Conservation (phyloP, 192 early-diverging fungal genomes). For the Allomyces javanicus region DNA sequence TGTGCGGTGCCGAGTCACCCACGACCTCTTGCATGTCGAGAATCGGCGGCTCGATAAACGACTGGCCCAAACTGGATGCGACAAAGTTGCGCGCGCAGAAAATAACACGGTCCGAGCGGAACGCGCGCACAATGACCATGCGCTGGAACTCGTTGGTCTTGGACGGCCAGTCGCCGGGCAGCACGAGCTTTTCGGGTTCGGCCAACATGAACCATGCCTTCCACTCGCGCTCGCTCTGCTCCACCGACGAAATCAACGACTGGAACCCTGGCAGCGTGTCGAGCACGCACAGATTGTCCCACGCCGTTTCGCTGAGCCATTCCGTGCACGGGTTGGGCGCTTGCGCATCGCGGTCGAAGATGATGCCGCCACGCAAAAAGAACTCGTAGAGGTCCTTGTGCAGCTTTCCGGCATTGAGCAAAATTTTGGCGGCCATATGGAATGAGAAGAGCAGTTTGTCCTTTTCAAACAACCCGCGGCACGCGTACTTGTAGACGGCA, state of each 20-base stretch:
- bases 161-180: conserved; percentile 13
- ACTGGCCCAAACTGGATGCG: conserved; percentile 41
- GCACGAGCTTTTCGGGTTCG: neutral
- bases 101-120: conserved; percentile 67
- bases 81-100: conserved; percentile 67
- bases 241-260: conserved; percentile 6
- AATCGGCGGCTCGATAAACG: conserved; percentile 21
- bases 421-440: conserved; percentile 57
- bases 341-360: conserved; percentile 10
- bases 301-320: conserved; percentile 5
- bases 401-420: neutral
- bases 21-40: conserved; percentile 28
- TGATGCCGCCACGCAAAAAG: conserved; percentile 26
- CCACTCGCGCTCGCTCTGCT: conserved; percentile 9
- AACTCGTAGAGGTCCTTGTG: conserved; percentile 26
- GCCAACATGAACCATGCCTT: conserved; percentile 14
- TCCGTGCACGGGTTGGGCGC: conserved; percentile 15
- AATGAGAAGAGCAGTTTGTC: conserved; percentile 74
- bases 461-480: conserved; percentile 67
- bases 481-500: conserved; percentile 56
- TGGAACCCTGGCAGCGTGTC: conserved; percentile 2
- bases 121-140: conserved; percentile 12
- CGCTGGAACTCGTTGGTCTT: conserved; percentile 8
- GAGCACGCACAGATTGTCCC: conserved; percentile 11
- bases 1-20: conserved; percentile 49